Evolutionary conservation across 768 basidiomycete species (phyloP).

Genomic region (Amanita inopinata): DNA sequence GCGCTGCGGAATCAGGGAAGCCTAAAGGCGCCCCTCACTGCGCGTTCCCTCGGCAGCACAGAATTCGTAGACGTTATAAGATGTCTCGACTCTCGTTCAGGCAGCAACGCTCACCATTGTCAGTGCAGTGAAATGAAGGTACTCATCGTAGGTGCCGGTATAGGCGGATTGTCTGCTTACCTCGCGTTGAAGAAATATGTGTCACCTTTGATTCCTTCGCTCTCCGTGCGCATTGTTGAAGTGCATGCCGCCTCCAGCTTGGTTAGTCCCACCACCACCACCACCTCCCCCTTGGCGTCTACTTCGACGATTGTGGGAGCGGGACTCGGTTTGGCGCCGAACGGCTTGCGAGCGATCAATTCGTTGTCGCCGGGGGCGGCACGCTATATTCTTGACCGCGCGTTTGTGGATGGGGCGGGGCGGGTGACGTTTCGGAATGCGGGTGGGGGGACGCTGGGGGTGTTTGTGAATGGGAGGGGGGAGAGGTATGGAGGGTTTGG

Average conservation of each 20-base stretch:
- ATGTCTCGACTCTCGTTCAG: too few species aligned
- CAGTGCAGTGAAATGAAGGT: conserved; percentile 4
- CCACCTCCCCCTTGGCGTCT: not conserved
- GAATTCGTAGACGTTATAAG: not conserved
- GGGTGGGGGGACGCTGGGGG: not conserved
- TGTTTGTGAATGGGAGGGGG: not conserved
- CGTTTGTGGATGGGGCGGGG: not conserved
- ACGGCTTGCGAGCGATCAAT: conserved; percentile 4
- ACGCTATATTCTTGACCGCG: not conserved
- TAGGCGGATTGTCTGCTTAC: conserved; percentile 8
- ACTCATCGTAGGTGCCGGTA: conserved; percentile 7
- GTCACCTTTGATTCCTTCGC: not conserved
- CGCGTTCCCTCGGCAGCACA: not conserved
- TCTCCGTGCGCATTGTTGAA: conserved; percentile 6
- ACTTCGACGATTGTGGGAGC: conserved; percentile 6
- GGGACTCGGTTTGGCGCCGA: conserved; percentile 5
- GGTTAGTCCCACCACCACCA: not conserved
- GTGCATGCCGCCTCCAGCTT: not conserved
- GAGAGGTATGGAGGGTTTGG: conserved; percentile 1
- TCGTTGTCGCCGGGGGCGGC: conserved; percentile 1
- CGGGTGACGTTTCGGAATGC: not conserved
- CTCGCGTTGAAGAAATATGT: conserved; percentile 3
- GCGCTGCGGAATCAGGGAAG: too few species aligned
- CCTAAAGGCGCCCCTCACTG: too few species aligned
- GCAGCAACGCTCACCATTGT: not conserved